Evolutionary conservation across 805 yeast genomes (phyloP).

Genomic region (Lachancea kluyveri): DNA sequence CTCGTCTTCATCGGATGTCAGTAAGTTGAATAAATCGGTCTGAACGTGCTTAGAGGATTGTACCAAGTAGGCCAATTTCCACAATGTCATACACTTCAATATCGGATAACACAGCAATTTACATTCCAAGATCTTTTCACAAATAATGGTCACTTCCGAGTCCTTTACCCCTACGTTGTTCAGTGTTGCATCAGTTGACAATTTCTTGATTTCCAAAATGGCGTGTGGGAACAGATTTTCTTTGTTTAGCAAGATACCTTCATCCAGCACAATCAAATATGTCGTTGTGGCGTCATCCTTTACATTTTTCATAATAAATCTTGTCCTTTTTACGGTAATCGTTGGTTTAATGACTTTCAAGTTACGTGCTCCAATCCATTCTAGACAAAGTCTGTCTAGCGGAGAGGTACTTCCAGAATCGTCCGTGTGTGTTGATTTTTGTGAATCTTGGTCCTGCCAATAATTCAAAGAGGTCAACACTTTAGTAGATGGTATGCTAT

Average conservation of each 20-base stretch:
- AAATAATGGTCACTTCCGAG: conserved; percentile 3
- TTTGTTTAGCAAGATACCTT: conserved; percentile 15
- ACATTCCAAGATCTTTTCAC: conserved; percentile 15
- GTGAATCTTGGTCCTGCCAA: neutral
- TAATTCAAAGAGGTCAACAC: neutral
- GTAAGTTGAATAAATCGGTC: conserved; percentile 14
- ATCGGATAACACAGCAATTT: conserved; percentile 21
- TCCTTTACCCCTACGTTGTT: neutral
- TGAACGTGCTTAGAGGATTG: conserved; percentile 10
- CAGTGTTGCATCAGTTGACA: neutral
- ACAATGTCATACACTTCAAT: conserved; percentile 12
- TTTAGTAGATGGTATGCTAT: conserved; percentile 5
- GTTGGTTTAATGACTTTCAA: conserved; percentile 10
- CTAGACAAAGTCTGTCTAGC: conserved; percentile 20
- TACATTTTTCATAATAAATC: conserved; percentile 16
- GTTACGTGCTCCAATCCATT: conserved; percentile 24
- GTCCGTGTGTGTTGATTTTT: conserved; percentile 2
- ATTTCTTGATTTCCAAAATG: conserved; percentile 16
- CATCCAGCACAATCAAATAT: conserved; percentile 22
- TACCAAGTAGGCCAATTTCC: conserved; percentile 17
- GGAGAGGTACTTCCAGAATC: conserved; percentile 5
- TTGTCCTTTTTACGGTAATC: conserved; percentile 21
- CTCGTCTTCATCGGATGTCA: conserved; percentile 15
- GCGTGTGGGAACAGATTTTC: conserved; percentile 15
- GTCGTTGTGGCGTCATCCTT: conserved; percentile 4